Percentiles rank a stretch among this genome's conserved stretches.
These are phyloP conservation scores for Phylloporus scabripes DNA, from an alignment of 768 basidiomycete species.

Conservation along the genomic window DNA sequence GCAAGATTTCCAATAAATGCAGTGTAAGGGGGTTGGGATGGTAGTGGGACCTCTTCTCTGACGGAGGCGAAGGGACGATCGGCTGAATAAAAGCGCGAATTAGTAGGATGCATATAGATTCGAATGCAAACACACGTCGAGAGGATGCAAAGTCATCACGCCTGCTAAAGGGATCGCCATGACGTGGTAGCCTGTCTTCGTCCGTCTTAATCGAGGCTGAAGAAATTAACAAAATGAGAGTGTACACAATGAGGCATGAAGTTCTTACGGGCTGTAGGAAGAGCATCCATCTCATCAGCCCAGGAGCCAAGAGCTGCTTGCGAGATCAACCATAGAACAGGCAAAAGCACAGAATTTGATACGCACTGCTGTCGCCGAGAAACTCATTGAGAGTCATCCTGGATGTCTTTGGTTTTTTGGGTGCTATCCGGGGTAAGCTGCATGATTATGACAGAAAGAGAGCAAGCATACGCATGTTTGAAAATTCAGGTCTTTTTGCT, in stretches of 20 bases:
- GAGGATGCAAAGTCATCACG: slow-evolving; percentile 61
- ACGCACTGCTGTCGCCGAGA: slow-evolving; percentile 77
- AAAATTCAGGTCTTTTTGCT: slow-evolving; percentile 9
- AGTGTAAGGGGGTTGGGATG: slow-evolving; percentile 89
- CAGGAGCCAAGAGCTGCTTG: slow-evolving; percentile 80
- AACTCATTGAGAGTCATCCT: slow-evolving; percentile 94
- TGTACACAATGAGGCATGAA: slow-evolving; percentile 3
- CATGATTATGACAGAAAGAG: not conserved
- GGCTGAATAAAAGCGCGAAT: slow-evolving; percentile 31
- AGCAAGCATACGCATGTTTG: slow-evolving; percentile 25
- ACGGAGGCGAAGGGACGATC: slow-evolving; percentile 55
- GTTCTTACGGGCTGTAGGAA: slow-evolving; percentile 88
- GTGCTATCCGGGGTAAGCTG: slow-evolving; percentile 46
- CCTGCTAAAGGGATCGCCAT: slow-evolving; percentile 51
- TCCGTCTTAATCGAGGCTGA: slow-evolving; percentile 66
- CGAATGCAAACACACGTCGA: slow-evolving; percentile 45
- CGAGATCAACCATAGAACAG: slow-evolving; percentile 12
- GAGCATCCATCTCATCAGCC: slow-evolving; percentile 96
- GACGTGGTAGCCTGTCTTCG: slow-evolving; percentile 48
- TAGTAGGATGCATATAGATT: slow-evolving; percentile 3
- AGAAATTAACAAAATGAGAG: slow-evolving; percentile 13
- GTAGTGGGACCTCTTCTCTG: slow-evolving; percentile 93
- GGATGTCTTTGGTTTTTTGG: slow-evolving; percentile 78
- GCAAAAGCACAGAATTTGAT: slow-evolving; percentile 13
- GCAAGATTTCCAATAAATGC: slow-evolving; percentile 96